Percentiles rank a stretch among this genome's conserved stretches.
Evolutionary conservation across 768 basidiomycete genomes (phyloP).

Genomic region (Amanita molliuscula): DNA sequence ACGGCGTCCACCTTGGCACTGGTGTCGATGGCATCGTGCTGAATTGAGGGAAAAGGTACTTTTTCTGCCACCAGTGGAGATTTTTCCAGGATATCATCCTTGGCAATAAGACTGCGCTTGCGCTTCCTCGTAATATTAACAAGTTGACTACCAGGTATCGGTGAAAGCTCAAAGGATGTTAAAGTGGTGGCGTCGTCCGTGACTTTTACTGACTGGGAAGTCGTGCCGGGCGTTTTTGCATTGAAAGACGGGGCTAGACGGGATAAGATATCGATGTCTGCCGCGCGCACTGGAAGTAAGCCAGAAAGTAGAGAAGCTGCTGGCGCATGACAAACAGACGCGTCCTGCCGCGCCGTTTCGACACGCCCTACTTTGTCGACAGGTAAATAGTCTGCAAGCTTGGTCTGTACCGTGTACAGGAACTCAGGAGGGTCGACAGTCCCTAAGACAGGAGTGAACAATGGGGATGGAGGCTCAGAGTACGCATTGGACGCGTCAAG

Average conservation of each 20-base stretch:
- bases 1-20: neutral
- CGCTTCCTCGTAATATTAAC: neutral
- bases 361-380: neutral
- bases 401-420: neutral
- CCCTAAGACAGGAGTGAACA: neutral
- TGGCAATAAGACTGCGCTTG: neutral
- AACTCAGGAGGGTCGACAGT: neutral
- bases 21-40: neutral
- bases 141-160: neutral
- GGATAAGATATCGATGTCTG: neutral
- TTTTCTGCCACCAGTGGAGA: neutral
- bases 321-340: neutral
- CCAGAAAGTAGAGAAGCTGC: neutral
- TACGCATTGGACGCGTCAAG: neutral
- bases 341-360: neutral
- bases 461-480: neutral
- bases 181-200: neutral
- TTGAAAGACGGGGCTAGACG: neutral
- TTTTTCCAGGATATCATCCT: neutral
- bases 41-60: neutral
- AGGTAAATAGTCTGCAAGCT: too few relatives aligned
- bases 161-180: neutral
- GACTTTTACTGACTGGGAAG: neutral
- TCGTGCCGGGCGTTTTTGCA: neutral
- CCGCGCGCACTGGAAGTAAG: neutral